A percentile compares a stretch with the other conserved stretches of the same genome.
Evolutionary conservation across 2,329 filamentous ascomycete genomes (phyloP).

Genomic region (Sphaerulina vaccinii): DNA sequence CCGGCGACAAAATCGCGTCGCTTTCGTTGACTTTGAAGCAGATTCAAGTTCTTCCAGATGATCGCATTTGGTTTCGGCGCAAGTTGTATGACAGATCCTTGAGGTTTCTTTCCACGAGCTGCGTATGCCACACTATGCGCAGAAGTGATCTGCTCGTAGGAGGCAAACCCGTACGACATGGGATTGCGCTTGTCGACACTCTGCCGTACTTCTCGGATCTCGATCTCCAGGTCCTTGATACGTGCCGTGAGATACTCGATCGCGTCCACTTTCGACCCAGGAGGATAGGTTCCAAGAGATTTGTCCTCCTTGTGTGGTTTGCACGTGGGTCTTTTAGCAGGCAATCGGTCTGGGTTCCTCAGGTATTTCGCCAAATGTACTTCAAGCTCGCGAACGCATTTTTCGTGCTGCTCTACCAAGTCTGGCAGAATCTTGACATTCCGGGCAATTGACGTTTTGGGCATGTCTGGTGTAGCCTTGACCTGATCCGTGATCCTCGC

Average conservation of each 20-base stretch:
- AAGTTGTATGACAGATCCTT: constrained; percentile 72
- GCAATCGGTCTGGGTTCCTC: constrained; percentile 78
- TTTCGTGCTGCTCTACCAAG: constrained; percentile 79
- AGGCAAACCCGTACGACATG: constrained; percentile 90
- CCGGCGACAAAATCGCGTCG: constrained; percentile 77
- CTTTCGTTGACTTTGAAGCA: constrained; percentile 66
- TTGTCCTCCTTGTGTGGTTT: constrained; percentile 77
- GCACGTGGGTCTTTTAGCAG: constrained; percentile 73
- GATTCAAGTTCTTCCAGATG: constrained; percentile 89
- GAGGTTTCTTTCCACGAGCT: constrained; percentile 74
- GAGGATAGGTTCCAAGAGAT: constrained; percentile 53
- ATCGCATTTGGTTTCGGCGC: constrained; percentile 87
- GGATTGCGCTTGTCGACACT: constrained; percentile 84
- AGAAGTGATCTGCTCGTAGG: constrained; percentile 82
- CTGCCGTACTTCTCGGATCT: constrained; percentile 79
- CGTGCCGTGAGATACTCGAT: constrained; percentile 89
- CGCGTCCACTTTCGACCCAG: constrained; percentile 78
- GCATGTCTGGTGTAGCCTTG: constrained; percentile 74
- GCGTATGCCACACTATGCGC: constrained; percentile 85
- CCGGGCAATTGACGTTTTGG: constrained; percentile 77
- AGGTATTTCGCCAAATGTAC: constrained; percentile 83
- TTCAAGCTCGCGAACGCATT: constrained; percentile 78
- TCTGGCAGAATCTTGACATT: constrained; percentile 89
- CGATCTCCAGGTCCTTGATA: constrained; percentile 76
- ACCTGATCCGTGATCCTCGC: constrained; percentile 77